A percentile compares a stretch with the other conserved stretches of the same genome.
These are phyloP conservation scores for Populus trichocarpa DNA, from an alignment of 441 rosid species.

Conservation along the genomic window DNA sequence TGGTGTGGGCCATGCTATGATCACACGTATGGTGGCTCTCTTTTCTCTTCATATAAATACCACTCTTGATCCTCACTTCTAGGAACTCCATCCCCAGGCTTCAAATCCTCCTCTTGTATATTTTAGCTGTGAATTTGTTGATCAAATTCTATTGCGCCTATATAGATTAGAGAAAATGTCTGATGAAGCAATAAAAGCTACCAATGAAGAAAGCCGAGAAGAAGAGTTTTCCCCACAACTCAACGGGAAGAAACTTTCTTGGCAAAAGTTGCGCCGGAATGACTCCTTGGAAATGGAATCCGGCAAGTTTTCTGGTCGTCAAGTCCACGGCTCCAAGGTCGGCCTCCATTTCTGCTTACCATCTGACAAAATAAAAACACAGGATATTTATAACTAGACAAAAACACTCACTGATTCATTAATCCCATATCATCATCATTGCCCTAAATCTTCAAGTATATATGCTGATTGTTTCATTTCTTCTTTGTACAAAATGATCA, in stretches of 20 bases:
- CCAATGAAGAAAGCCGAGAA: neutral
- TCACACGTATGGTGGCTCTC: neutral
- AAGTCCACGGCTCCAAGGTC: conserved; percentile 29
- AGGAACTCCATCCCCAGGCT: neutral
- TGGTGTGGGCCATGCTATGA: neutral
- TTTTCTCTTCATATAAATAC: neutral
- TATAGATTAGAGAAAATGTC: conserved; percentile 8
- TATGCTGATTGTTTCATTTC: too few species aligned
- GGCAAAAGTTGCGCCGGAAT: conserved; percentile 24
- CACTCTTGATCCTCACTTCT: neutral
- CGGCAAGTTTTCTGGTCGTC: conserved; percentile 12
- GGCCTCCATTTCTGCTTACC: neutral
- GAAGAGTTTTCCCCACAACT: neutral
- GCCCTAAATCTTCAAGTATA: too few species aligned
- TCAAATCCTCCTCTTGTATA: neutral
- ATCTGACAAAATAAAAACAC: too few species aligned
- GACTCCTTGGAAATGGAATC: conserved; percentile 49
- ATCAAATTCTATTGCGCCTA: neutral
- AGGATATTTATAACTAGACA: too few species aligned
- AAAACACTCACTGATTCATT: too few species aligned
- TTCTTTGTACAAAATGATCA: too few species aligned
- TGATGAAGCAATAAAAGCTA: neutral
- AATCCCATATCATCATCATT: neutral
- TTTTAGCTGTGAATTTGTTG: neutral
- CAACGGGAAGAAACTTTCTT: conserved; percentile 20